Percentiles rank a stretch among this genome's conserved stretches.
These are phyloP conservation scores for Salvia rosmarinus DNA, from an alignment of 257 asterid genomes.

Conservation along the genomic window DNA sequence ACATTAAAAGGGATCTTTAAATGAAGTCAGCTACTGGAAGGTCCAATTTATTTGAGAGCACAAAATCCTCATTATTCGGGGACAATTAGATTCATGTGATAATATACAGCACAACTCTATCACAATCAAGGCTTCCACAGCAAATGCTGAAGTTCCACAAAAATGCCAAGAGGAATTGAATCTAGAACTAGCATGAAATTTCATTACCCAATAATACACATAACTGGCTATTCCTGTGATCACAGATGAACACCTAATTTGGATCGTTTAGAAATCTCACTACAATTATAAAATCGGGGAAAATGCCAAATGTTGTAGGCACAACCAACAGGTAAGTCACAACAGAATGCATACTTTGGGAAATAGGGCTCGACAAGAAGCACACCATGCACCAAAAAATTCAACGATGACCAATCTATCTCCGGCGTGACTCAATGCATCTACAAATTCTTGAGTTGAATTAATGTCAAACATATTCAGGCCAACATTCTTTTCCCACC, in stretches of 20 bases:
- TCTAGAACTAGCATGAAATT: background rate
- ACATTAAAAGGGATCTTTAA: background rate
- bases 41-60: background rate
- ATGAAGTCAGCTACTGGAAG: background rate
- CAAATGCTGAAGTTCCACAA: background rate
- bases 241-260: background rate
- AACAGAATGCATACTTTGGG: constrained; percentile 60
- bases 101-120: too few species aligned
- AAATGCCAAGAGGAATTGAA: background rate
- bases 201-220: background rate
- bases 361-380: constrained; percentile 81
- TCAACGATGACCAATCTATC: constrained; percentile 78
- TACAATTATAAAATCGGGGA: background rate
- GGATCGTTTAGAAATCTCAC: background rate
- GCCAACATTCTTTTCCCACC: constrained; percentile 81
- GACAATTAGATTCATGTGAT: background rate
- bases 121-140: too few species aligned
- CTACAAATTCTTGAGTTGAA: constrained; percentile 70
- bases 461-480: constrained; percentile 80
- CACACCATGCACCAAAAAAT: constrained; percentile 84
- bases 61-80: background rate
- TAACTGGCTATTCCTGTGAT: background rate
- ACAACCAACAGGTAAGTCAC: background rate
- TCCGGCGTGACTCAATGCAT: constrained; percentile 75
- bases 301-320: constrained; percentile 1